Evolutionary conservation across 306 rosid species (phyloP).

Genomic region (Pyrus betulifolia): DNA sequence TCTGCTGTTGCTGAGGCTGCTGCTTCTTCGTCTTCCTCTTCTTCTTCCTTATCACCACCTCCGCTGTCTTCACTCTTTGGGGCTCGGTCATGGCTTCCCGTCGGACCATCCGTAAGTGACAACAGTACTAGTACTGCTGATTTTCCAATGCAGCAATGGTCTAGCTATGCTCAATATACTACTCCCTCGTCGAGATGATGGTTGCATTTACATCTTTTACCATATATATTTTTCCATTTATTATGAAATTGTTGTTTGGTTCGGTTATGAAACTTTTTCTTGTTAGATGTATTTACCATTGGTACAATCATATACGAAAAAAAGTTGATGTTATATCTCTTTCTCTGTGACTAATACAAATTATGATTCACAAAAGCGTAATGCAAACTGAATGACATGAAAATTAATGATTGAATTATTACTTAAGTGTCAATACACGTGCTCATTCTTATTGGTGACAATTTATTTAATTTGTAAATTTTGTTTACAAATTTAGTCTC

Average conservation of each 20-base stretch:
- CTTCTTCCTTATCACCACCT: conserved; percentile 5
- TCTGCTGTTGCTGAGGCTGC: not conserved
- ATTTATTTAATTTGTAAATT: no score
- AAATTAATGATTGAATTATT: no score
- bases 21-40: conserved; percentile 9
- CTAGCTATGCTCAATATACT: not conserved
- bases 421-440: no score
- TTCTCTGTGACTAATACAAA: not conserved
- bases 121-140: not conserved
- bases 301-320: not conserved
- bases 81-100: not conserved
- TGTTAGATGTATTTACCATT: not conserved
- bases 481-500: no score
- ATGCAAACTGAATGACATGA: no score
- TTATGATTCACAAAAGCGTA: not conserved
- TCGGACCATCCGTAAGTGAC: not conserved
- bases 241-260: not conserved
- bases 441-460: no score
- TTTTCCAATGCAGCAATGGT: not conserved
- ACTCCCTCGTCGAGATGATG: not conserved
- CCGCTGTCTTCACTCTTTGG: conserved; percentile 3
- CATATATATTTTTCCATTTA: no score
- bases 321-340: not conserved
- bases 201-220: not conserved
- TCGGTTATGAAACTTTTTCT: not conserved